Base-by-base conservation (phyloP, 257 asterid species). In the Apocynum venetum region DNA sequence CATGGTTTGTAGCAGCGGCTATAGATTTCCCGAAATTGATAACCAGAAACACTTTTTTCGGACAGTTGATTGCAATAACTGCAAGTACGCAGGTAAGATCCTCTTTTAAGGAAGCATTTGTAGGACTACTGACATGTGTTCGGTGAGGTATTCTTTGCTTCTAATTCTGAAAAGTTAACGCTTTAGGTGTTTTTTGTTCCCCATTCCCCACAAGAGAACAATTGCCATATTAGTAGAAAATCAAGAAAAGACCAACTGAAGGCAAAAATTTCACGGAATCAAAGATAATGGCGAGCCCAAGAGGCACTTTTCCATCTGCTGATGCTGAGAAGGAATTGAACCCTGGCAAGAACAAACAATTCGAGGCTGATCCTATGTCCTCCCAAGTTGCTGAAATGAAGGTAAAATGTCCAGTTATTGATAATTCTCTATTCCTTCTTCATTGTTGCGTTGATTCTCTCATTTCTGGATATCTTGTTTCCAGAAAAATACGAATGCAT, bases 321-420 rank as follows among this genome's bases (percentile, higher is more conserved):
- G 91, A 93, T 83, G 84, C 80, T 5, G 86, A 80, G 60, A 86
- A 76, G 61, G 96, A 92, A 68, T 80, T 92, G 88, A 83, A 92
- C 56, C 88, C 93, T 19, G 90, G 85, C 74, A 4, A 43, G 68
- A 81, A 87, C 76, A 90, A 82, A 75, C 83, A 84, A 17, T 82
- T 89, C 38, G 80, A 85, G 74, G 91, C 89, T 52, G 94, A 91
- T 85, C 76, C 96, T 70, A 73, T 84, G 0, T 86, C 98, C 35
- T 87, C 96, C 25, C 77, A 85, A 56, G 85, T 87, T 63, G 86
- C 89, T 6, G 43, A 86, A 71, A 82, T 71, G 61, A 79, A 90
- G 93, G 97, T 91, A 80, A 13, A 1, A 25, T 10, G 19, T 15
- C 46, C 35, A 41, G 9, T 52, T 52, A 52, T 8, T 14, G 36